phyloP scores from a whole-genome alignment of 108 stramenopile genomes.

The Discostella pseudostelligera region DNA sequence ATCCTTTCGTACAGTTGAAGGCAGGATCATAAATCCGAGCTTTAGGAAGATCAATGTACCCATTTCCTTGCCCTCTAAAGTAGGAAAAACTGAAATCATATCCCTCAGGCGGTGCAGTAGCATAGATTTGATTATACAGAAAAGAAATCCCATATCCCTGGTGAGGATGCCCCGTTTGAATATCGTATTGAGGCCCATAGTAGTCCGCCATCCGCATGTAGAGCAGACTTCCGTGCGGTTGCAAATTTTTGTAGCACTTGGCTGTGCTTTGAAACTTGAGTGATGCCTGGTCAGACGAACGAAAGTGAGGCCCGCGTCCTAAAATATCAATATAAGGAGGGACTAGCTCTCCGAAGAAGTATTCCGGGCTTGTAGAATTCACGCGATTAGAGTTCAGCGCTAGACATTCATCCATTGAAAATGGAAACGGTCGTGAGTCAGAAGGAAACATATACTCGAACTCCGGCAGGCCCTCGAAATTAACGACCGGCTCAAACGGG shows the following conservation, averaged over 20 bases:
- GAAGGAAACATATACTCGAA: constrained; percentile 57
- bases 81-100: constrained; percentile 39
- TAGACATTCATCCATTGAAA: constrained; percentile 72
- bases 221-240: constrained; percentile 62
- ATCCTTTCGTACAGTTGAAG: constrained; percentile 83
- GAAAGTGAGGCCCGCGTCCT: constrained; percentile 72
- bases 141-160: constrained; percentile 65
- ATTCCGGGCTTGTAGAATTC: constrained; percentile 27
- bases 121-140: constrained; percentile 38
- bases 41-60: constrained; percentile 68
- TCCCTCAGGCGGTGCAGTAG: constrained; percentile 31
- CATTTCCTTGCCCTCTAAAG: constrained; percentile 47
- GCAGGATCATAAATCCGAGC: constrained; percentile 59
- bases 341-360: constrained; percentile 76
- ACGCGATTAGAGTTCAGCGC: constrained; percentile 52
- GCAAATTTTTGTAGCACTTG: constrained; percentile 76
- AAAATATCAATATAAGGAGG: constrained; percentile 81
- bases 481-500: constrained; percentile 77
- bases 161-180: constrained; percentile 69
- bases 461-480: constrained; percentile 58
- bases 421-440: constrained; percentile 54
- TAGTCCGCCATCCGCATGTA: constrained; percentile 78
- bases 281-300: constrained; percentile 51
- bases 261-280: constrained; percentile 56
- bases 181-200: constrained; percentile 82